phyloP scores from a whole-genome alignment of 2,329 filamentous ascomycete genomes.

The Colletotrichum incanum region DNA sequence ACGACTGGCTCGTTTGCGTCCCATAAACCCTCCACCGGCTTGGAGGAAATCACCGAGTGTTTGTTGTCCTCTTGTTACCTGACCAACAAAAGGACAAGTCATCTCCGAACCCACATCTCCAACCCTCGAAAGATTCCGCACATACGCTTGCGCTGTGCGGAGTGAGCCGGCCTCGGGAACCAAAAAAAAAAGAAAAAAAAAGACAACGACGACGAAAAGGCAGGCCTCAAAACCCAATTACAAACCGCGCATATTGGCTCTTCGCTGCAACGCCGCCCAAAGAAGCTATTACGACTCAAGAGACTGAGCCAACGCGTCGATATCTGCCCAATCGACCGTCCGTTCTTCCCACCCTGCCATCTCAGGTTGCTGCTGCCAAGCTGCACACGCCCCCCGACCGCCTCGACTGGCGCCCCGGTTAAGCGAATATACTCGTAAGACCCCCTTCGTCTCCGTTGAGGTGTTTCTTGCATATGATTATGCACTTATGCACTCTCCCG shows the following conservation, averaged over 20 bases:
- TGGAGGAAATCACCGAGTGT: conserved; percentile 23
- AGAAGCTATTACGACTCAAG: conserved; percentile 17
- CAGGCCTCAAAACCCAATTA: conserved; percentile 37
- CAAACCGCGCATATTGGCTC: not conserved
- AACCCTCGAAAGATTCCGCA: conserved; percentile 18
- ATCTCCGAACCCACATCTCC: conserved; percentile 1
- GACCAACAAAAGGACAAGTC: conserved; percentile 15
- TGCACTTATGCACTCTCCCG: not conserved
- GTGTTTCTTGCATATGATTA: conserved; percentile 9
- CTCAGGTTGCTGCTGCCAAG: conserved; percentile 19
- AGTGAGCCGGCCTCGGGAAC: too few species aligned
- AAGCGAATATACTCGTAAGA: conserved; percentile 13
- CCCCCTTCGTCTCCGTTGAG: not conserved
- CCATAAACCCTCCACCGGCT: conserved; percentile 11
- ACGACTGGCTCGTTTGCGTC: conserved; percentile 29
- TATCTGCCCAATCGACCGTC: conserved; percentile 25
- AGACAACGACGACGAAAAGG: not conserved
- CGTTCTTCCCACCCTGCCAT: conserved; percentile 10
- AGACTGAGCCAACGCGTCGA: conserved; percentile 25
- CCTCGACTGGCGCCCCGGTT: conserved; percentile 23
- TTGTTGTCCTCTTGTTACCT: conserved; percentile 14
- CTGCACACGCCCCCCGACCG: conserved; percentile 27
- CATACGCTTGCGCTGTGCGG: not conserved
- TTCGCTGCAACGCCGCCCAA: conserved; percentile 18
- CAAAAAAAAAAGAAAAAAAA: not conserved